These are phyloP conservation scores for Wickerhamiella alocasiicola DNA, from an alignment of 805 yeast genomes.

Conservation along the genomic window DNA sequence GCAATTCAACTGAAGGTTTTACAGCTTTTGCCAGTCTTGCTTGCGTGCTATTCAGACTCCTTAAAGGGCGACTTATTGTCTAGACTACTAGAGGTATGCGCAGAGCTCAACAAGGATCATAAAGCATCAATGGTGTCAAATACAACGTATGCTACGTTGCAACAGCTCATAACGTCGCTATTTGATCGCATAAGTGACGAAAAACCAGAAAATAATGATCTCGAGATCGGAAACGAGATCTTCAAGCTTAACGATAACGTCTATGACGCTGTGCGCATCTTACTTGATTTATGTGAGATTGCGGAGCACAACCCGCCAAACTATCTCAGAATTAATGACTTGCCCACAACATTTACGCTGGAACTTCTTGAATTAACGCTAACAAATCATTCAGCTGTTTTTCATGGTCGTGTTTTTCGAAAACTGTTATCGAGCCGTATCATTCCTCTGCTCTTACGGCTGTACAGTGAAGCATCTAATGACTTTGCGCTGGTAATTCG, in stretches of 20 bases:
- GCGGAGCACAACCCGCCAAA: constrained; percentile 46
- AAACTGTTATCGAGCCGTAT: constrained; percentile 52
- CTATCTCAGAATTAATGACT: constrained; percentile 39
- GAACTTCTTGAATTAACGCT: constrained; percentile 76
- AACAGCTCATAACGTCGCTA: constrained; percentile 65
- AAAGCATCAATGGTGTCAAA: constrained; percentile 68
- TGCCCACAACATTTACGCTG: constrained; percentile 57
- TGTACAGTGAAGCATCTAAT: constrained; percentile 39
- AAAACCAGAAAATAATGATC: constrained; percentile 31
- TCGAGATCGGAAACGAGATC: constrained; percentile 35
- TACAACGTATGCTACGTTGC: constrained; percentile 87
- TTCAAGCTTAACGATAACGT: constrained; percentile 39
- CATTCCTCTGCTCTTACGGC: constrained; percentile 63
- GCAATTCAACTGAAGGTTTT: constrained; percentile 79
- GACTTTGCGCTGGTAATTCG: constrained; percentile 64
- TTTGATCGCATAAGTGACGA: constrained; percentile 51
- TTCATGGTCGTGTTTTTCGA: constrained; percentile 54
- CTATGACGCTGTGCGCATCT: constrained; percentile 57
- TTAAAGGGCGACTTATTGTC: constrained; percentile 46
- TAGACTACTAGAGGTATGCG: constrained; percentile 53
- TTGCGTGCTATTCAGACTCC: constrained; percentile 46
- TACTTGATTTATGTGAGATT: constrained; percentile 59
- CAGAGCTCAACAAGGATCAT: constrained; percentile 54
- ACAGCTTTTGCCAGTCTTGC: constrained; percentile 67
- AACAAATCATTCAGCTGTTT: constrained; percentile 45